These are phyloP conservation scores for Leccinum sublutescens DNA, from an alignment of 768 basidiomycete species.

Conservation along the genomic window DNA sequence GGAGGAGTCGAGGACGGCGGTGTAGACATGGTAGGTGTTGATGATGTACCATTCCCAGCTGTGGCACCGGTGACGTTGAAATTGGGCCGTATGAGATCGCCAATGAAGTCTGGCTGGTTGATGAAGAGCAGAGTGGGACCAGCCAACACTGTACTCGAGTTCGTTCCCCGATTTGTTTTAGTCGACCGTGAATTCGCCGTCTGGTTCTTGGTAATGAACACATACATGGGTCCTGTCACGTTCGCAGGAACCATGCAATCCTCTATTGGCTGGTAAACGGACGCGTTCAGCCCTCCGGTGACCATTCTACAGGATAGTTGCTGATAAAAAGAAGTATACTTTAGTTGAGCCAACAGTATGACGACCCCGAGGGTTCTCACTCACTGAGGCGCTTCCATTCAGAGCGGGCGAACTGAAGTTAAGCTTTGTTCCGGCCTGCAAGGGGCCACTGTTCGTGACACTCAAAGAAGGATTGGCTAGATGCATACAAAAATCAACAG, in stretches of 20 bases:
- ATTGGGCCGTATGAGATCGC: slow-evolving; percentile 41
- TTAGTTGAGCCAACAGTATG: slow-evolving; percentile 4
- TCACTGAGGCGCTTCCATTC: slow-evolving; percentile 44
- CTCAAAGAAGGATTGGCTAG: slow-evolving; percentile 58
- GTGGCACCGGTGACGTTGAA: slow-evolving; percentile 4
- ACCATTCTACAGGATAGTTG: slow-evolving; percentile 74
- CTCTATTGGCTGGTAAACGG: slow-evolving; percentile 58
- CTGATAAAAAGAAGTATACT: slow-evolving; percentile 31
- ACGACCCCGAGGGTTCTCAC: slow-evolving; percentile 33
- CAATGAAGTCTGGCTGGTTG: slow-evolving; percentile 50
- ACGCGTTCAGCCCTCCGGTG: slow-evolving; percentile 52
- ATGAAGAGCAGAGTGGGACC: slow-evolving; percentile 73
- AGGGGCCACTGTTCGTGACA: slow-evolving; percentile 61
- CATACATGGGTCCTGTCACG: slow-evolving; percentile 71
- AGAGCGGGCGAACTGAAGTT: slow-evolving; percentile 58
- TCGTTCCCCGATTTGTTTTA: slow-evolving; percentile 43
- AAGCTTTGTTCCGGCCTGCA: slow-evolving; percentile 57
- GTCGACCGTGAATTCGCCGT: slow-evolving; percentile 55
- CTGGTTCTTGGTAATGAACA: slow-evolving; percentile 64
- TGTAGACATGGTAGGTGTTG: slow-evolving; percentile 1
- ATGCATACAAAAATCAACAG: neutral
- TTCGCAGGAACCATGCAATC: slow-evolving; percentile 63
- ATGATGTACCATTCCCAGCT: neutral
- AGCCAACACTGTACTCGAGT: slow-evolving; percentile 46
- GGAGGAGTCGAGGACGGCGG: neutral